Percentiles rank a stretch among this genome's conserved stretches.
Conservation (phyloP, 2,329 filamentous ascomycete genomes). For the Arthrobotrys entomopaga region DNA sequence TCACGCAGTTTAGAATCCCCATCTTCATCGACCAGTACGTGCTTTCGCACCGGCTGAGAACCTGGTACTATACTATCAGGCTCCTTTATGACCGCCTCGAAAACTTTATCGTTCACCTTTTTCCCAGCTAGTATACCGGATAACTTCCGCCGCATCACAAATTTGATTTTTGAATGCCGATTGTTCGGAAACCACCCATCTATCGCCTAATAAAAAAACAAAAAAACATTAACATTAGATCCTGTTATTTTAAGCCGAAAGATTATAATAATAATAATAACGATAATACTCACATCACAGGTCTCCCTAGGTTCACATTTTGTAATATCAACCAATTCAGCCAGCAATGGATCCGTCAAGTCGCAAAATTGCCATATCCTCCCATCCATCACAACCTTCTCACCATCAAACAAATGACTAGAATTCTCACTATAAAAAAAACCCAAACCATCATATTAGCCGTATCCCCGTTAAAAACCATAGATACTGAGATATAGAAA, state of each 20-base stretch:
- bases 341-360: slow-evolving; percentile 81
- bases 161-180: slow-evolving; percentile 82
- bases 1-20: slow-evolving; percentile 9
- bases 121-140: slow-evolving; percentile 63
- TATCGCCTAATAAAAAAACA: slow-evolving; percentile 24
- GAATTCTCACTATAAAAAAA: slow-evolving; percentile 29
- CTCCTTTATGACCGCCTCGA: slow-evolving; percentile 64
- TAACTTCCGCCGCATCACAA: slow-evolving; percentile 89
- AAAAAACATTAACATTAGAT: not conserved
- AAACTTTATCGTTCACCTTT: slow-evolving; percentile 65
- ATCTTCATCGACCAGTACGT: slow-evolving; percentile 31
- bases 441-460: not conserved
- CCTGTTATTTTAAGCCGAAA: too few relatives aligned
- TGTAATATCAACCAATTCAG: slow-evolving; percentile 72
- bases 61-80: slow-evolving; percentile 62
- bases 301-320: slow-evolving; percentile 63
- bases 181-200: slow-evolving; percentile 89
- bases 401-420: slow-evolving; percentile 45
- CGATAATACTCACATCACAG: slow-evolving; percentile 57
- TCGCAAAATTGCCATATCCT: slow-evolving; percentile 97
- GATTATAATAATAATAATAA: too few relatives aligned
- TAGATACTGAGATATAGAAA: not conserved
- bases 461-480: not conserved
- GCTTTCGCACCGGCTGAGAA: slow-evolving; percentile 55
- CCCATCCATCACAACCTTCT: slow-evolving; percentile 70